These are phyloP conservation scores for Musa acuminata DNA, from an alignment of 176 grass and related monocot species.

Conservation along the genomic window DNA sequence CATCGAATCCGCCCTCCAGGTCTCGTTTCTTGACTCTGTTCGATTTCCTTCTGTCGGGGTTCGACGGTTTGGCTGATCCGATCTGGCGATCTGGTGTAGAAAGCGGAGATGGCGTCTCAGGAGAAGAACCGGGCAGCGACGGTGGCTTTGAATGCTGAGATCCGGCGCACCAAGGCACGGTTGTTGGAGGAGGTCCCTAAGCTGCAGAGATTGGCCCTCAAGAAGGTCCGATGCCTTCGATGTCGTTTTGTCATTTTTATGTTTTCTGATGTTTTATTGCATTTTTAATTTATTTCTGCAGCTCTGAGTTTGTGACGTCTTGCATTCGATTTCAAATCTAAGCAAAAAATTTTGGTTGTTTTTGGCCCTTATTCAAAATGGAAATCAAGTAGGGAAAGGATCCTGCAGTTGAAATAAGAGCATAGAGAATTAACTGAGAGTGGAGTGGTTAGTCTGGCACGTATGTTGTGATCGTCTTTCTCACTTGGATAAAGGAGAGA, in stretches of 20 bases:
- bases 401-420: background rate
- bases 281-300: background rate
- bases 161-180: conserved; percentile 74
- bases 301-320: too few species aligned
- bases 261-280: background rate
- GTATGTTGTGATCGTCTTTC: background rate
- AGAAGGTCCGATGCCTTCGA: conserved; percentile 43
- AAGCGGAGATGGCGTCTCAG: conserved; percentile 59
- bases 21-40: background rate
- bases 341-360: background rate
- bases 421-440: background rate
- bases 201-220: conserved; percentile 80
- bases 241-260: background rate
- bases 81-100: conserved; percentile 30
- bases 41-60: background rate
- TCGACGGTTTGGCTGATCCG: background rate
- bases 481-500: background rate
- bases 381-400: background rate
- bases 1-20: conserved; percentile 61
- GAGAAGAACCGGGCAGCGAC: conserved; percentile 77
- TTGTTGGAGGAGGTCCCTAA: conserved; percentile 90
- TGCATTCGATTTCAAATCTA: too few species aligned
- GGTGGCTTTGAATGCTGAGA: conserved; percentile 86
- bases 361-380: background rate
- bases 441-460: background rate